A percentile compares a stretch with the other conserved stretches of the same genome.
Evolutionary conservation across 2,329 filamentous ascomycete genomes (phyloP).

Genomic region (Zymoseptoria passerinii): DNA sequence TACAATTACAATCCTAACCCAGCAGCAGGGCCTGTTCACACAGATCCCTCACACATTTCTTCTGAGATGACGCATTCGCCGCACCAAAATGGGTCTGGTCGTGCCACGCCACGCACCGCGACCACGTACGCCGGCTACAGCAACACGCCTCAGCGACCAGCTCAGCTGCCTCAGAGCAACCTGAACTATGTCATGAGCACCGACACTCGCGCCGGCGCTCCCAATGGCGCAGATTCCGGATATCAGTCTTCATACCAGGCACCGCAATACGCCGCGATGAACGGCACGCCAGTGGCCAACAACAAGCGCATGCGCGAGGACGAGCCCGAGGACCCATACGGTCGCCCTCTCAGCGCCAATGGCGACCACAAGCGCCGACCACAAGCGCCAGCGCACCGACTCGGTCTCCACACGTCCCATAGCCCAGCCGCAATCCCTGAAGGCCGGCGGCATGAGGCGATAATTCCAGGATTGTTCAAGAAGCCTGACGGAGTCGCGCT

Average conservation of each 20-base stretch:
- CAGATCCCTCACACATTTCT: slow-evolving; percentile 60
- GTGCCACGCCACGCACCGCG: slow-evolving; percentile 76
- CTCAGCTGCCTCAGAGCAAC: slow-evolving; percentile 62
- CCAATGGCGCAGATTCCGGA: slow-evolving; percentile 46
- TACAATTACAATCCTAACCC: slow-evolving; percentile 69
- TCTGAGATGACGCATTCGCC: slow-evolving; percentile 79
- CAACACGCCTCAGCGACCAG: slow-evolving; percentile 66
- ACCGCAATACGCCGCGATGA: slow-evolving; percentile 50
- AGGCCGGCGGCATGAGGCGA: slow-evolving; percentile 24
- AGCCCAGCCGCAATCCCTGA: slow-evolving; percentile 26
- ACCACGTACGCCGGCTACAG: slow-evolving; percentile 64
- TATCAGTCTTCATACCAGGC: slow-evolving; percentile 55
- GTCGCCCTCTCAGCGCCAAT: slow-evolving; percentile 54
- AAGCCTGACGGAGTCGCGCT: slow-evolving; percentile 9
- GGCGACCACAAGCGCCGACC: slow-evolving; percentile 62
- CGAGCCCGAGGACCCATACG: slow-evolving; percentile 56
- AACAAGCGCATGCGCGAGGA: slow-evolving; percentile 58
- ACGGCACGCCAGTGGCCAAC: slow-evolving; percentile 48
- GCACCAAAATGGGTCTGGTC: slow-evolving; percentile 71
- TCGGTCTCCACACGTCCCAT: slow-evolving; percentile 22
- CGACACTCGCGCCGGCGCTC: slow-evolving; percentile 49
- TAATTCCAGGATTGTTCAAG: slow-evolving; percentile 13
- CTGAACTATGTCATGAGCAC: slow-evolving; percentile 86
- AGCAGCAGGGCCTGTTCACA: slow-evolving; percentile 53
- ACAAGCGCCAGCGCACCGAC: slow-evolving; percentile 71